Evolutionary conservation across 2,329 filamentous ascomycete genomes (phyloP), one percentile per base, ranked within the genome.

Genomic region (Sporothrix brasiliensis): DNA sequence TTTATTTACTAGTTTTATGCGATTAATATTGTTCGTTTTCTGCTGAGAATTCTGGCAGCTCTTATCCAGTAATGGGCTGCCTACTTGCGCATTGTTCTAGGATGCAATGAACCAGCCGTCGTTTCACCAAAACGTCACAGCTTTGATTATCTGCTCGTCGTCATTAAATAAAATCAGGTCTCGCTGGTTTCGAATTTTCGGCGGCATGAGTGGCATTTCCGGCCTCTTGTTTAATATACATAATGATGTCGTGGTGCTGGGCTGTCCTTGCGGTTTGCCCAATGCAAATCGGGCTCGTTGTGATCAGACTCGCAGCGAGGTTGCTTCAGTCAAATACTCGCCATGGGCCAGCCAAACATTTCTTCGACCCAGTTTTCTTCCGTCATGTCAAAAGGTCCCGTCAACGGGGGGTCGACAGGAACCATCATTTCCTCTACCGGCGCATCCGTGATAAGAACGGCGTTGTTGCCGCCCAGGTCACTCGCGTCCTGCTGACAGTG

Each of bases 281-380:
- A 4, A 30, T 30, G 2, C 27, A 30, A 30, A 30, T 30, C 4
- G 4, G 34, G 34, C 34, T 7, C 6, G 34, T 9, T 34, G 34
- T 34, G 34, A 9, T 5, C 34, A 6, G 4, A 4, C 34, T 6
- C 34, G 34, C 34, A 34, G 6, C 6, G 34, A 34, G 34, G 34
- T 34, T 34, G 34, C 34, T 5, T 34, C 16, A 21, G 41, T 16
- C 9, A 54, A n/a, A 67, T 67, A 39, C 16, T 67, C 4, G 63
- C 47, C 63, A 67, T 53, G 21, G 65, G 63, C 65, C 65, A 67
- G 49, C 65, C 65, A 53, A 67, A 16, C 47, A 67, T 53, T 30
- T 67, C 65, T 44, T 67, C 65, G 6, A 67, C 14, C 49, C 65
- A 67, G 27, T 11, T 41, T 13, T 67, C 65, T 2, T 54, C 65